These are phyloP conservation scores for Gossypium bickii DNA, from an alignment of 345 rosid genomes.

Conservation along the genomic window DNA sequence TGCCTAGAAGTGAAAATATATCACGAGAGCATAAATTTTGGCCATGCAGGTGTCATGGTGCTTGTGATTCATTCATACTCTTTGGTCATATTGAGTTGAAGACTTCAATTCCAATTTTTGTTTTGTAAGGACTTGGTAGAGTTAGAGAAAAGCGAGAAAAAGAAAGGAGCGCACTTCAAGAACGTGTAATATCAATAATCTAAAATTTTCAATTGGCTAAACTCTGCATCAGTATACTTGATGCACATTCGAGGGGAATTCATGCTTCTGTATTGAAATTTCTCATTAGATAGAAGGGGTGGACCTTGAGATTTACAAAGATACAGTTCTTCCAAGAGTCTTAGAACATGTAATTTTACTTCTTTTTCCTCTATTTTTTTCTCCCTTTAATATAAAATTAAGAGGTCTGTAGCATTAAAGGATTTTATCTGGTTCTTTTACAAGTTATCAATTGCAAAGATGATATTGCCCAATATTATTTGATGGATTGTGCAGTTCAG, in stretches of 20 bases:
- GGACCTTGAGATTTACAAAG: conserved; percentile 84
- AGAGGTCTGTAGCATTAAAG: neutral
- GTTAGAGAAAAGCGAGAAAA: conserved; percentile 77
- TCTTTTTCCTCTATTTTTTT: conserved; percentile 5
- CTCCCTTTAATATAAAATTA: conserved; percentile 2
- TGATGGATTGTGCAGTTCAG: conserved; percentile 94
- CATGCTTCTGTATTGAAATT: conserved; percentile 13
- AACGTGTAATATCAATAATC: conserved; percentile 62
- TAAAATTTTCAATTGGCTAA: conserved; percentile 22
- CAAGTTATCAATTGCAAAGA: conserved; percentile 93
- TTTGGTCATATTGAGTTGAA: conserved; percentile 84
- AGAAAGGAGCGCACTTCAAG: conserved; percentile 84
- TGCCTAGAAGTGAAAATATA: conserved; percentile 56
- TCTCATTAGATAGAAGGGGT: conserved; percentile 69
- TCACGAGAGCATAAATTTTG: conserved; percentile 70
- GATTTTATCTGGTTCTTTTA: conserved; percentile 6
- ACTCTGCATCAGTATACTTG: conserved; percentile 4
- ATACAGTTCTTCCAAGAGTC: conserved; percentile 78
- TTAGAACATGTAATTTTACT: conserved; percentile 62
- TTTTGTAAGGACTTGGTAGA: conserved; percentile 89
- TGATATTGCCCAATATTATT: conserved; percentile 80
- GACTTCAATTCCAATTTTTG: conserved; percentile 81
- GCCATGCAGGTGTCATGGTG: conserved; percentile 92
- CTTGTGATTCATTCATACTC: conserved; percentile 88
- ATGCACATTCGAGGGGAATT: neutral